Percentiles rank a stretch among this genome's conserved stretches.
Conservation (phyloP, 2,329 filamentous ascomycete genomes). For the Bipolaris oryzae region DNA sequence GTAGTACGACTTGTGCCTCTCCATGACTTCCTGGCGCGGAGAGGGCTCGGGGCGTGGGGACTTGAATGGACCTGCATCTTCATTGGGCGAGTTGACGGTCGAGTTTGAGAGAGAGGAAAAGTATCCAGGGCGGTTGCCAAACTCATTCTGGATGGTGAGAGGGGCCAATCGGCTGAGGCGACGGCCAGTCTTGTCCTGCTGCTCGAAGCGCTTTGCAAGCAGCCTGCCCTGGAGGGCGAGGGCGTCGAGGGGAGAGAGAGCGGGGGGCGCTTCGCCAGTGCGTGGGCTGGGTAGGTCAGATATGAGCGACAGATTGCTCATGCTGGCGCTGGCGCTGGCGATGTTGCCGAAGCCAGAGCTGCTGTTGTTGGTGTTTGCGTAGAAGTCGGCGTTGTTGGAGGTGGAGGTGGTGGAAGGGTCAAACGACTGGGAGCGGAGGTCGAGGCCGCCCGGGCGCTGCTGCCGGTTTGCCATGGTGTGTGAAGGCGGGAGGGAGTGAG, state of each 20-base stretch:
- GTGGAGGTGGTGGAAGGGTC: slow-evolving; percentile 31
- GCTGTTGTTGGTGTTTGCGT: background rate
- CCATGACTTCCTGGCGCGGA: slow-evolving; percentile 36
- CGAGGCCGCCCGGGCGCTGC: slow-evolving; percentile 42
- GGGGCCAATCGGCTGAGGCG: slow-evolving; percentile 86
- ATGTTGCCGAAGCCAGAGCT: slow-evolving; percentile 17
- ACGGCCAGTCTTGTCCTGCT: slow-evolving; percentile 71
- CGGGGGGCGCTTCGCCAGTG: slow-evolving; percentile 73
- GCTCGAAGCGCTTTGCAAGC: slow-evolving; percentile 84
- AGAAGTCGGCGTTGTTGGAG: slow-evolving; percentile 9
- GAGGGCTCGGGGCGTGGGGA: slow-evolving; percentile 35
- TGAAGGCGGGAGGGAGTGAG: slow-evolving; percentile 14
- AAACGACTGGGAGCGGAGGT: slow-evolving; percentile 43
- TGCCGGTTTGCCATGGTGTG: slow-evolving; percentile 36
- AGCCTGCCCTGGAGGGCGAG: slow-evolving; percentile 90
- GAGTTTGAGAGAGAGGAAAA: slow-evolving; percentile 72
- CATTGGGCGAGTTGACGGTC: slow-evolving; percentile 61
- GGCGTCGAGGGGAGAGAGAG: slow-evolving; percentile 91
- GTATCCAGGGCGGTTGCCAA: slow-evolving; percentile 78
- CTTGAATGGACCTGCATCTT: slow-evolving; percentile 45
- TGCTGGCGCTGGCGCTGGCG: slow-evolving; percentile 37
- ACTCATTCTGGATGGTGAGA: slow-evolving; percentile 78
- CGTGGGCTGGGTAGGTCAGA: slow-evolving; percentile 55
- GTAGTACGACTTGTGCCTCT: slow-evolving; percentile 47
- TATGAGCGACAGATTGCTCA: slow-evolving; percentile 40